Conservation (phyloP, 352 stramenopile genomes). For the Blastocystis hominis region DNA sequence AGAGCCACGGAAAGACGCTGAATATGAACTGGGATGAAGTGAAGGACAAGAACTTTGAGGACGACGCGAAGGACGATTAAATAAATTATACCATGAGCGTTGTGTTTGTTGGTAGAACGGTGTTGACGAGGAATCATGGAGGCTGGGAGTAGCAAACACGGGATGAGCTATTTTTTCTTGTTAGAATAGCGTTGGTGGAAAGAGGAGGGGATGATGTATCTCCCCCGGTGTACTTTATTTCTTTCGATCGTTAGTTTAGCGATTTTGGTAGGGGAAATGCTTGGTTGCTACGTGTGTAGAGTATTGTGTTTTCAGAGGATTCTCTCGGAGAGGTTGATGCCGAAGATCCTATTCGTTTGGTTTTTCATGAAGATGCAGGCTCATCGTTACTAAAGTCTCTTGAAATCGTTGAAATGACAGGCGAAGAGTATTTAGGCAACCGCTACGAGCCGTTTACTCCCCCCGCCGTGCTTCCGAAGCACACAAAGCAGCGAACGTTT, state of each 20-base stretch:
- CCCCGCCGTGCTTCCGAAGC: background rate
- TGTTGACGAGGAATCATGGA: background rate
- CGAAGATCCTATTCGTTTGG: background rate
- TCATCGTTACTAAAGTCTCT: background rate
- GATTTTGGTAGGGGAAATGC: too few species aligned
- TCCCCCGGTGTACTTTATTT: too few species aligned
- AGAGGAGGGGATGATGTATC: background rate
- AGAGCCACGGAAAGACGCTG: constrained; percentile 44
- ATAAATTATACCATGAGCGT: constrained; percentile 16
- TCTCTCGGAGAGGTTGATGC: background rate
- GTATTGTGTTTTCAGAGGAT: too few species aligned
- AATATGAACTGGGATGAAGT: constrained; percentile 57
- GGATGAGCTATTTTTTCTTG: background rate
- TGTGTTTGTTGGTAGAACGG: background rate
- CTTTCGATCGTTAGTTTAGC: too few species aligned
- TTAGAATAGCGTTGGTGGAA: background rate
- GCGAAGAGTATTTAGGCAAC: background rate
- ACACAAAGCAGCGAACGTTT: background rate
- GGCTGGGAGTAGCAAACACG: background rate
- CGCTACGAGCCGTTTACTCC: background rate
- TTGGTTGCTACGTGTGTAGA: too few species aligned
- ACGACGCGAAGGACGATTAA: background rate
- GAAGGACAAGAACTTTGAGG: constrained; percentile 56
- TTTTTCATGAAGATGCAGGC: background rate
- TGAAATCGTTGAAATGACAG: background rate